phyloP scores from a whole-genome alignment of 1,139 yeast species.

The Geotrichum phurueaensis region DNA sequence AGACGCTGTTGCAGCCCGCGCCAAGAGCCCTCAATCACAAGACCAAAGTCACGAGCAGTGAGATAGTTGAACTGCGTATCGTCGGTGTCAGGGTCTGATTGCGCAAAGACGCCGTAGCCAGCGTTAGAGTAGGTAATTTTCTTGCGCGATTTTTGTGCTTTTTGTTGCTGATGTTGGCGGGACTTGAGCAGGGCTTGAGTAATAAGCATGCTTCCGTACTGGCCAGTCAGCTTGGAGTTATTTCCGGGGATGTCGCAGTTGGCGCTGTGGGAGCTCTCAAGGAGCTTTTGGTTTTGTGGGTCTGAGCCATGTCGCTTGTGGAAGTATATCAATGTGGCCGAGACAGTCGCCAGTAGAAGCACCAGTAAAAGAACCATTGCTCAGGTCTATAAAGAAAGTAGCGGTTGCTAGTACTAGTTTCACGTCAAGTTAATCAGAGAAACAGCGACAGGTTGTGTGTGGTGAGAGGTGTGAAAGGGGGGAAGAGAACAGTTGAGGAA shows the following conservation, averaged over 20 bases:
- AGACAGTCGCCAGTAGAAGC: background rate
- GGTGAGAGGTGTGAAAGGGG: background rate
- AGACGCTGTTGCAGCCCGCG: slow-evolving; percentile 24
- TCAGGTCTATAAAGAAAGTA: background rate
- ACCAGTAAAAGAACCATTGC: background rate
- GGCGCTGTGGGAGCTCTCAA: background rate
- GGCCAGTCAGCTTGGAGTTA: background rate
- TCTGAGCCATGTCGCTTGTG: background rate
- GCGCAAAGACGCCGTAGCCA: slow-evolving; percentile 46
- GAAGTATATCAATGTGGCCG: background rate
- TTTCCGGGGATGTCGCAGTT: background rate
- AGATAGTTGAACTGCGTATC: slow-evolving; percentile 47
- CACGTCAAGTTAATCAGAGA: too few species aligned
- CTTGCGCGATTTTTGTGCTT: background rate
- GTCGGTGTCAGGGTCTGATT: slow-evolving; percentile 43
- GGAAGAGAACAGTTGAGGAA: background rate
- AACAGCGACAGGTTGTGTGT: background rate
- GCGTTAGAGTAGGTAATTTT: slow-evolving; percentile 13
- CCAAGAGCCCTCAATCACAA: slow-evolving; percentile 37
- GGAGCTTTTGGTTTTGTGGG: background rate
- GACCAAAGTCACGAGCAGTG: slow-evolving; percentile 44
- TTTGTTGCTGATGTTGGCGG: background rate
- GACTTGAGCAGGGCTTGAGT: slow-evolving; percentile 7
- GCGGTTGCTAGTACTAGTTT: background rate
- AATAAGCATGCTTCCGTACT: slow-evolving; percentile 8